These are phyloP conservation scores for Orbilia oligospora DNA, from an alignment of 2,329 filamentous ascomycete genomes.

Conservation along the genomic window DNA sequence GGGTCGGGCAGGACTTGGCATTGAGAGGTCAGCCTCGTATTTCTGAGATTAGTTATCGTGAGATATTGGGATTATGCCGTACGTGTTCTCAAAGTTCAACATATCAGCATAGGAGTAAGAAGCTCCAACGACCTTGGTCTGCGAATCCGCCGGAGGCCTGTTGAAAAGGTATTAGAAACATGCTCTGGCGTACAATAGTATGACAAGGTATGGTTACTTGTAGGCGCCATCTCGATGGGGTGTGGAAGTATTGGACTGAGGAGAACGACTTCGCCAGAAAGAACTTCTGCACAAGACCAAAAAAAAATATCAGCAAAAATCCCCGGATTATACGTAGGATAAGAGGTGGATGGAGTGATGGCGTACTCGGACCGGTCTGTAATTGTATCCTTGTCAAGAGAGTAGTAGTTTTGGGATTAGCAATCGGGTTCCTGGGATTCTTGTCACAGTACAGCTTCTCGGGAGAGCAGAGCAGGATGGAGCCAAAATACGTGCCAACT, in stretches of 20 bases:
- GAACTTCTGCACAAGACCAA: conserved; percentile 68
- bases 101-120: conserved; percentile 97
- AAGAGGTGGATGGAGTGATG: neutral
- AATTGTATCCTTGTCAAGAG: conserved; percentile 45
- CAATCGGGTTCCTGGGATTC: conserved; percentile 42
- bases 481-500: conserved; percentile 81
- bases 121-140: conserved; percentile 80
- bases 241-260: conserved; percentile 70
- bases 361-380: conserved; percentile 64
- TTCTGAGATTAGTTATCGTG: conserved; percentile 13
- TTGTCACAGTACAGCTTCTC: neutral
- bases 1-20: conserved; percentile 40
- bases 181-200: neutral
- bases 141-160: conserved; percentile 62
- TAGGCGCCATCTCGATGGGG: conserved; percentile 71
- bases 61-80: conserved; percentile 62
- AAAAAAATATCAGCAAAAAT: conserved; percentile 26
- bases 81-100: conserved; percentile 87
- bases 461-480: conserved; percentile 24
- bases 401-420: conserved; percentile 61
- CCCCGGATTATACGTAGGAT: neutral
- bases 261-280: conserved; percentile 81
- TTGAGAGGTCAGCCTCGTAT: conserved; percentile 37
- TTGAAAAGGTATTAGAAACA: conserved; percentile 15
- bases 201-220: conserved; percentile 69